A percentile compares a stretch with the other conserved stretches of the same genome.
phyloP scores from a whole-genome alignment of 306 rosid genomes.

The Quercus alba region DNA sequence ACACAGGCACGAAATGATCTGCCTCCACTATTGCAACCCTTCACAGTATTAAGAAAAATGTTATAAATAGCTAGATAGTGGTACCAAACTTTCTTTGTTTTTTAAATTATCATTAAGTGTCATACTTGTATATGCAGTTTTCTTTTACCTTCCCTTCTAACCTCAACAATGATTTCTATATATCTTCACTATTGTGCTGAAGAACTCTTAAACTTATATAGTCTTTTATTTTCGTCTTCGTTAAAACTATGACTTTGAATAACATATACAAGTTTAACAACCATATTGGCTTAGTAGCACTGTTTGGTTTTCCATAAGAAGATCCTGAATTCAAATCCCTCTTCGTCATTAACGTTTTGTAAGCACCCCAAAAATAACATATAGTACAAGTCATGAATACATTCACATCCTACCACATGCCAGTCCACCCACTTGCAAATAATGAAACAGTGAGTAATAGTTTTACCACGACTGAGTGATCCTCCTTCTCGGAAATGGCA shows the following conservation, averaged over 20 bases:
- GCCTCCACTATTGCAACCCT: slow-evolving; percentile 57
- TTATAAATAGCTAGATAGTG: neutral
- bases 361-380: too few relatives aligned
- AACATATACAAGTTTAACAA: too few relatives aligned
- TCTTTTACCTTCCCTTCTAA: neutral
- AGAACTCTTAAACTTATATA: neutral
- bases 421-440: neutral
- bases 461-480: slow-evolving; percentile 40
- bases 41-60: neutral
- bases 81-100: neutral
- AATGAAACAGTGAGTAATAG: neutral
- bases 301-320: too few relatives aligned
- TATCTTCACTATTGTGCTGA: neutral
- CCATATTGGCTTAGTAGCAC: too few relatives aligned
- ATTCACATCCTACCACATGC: too few relatives aligned
- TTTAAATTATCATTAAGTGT: neutral
- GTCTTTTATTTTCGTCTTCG: neutral
- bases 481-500: slow-evolving; percentile 28
- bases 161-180: neutral
- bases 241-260: too few relatives aligned
- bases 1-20: slow-evolving; percentile 38
- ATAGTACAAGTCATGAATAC: too few relatives aligned
- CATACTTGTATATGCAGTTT: neutral
- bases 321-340: too few relatives aligned
- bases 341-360: too few relatives aligned